Base-by-base conservation (phyloP, 164 flowering plant species). In the Nymphaea thermarum region DNA sequence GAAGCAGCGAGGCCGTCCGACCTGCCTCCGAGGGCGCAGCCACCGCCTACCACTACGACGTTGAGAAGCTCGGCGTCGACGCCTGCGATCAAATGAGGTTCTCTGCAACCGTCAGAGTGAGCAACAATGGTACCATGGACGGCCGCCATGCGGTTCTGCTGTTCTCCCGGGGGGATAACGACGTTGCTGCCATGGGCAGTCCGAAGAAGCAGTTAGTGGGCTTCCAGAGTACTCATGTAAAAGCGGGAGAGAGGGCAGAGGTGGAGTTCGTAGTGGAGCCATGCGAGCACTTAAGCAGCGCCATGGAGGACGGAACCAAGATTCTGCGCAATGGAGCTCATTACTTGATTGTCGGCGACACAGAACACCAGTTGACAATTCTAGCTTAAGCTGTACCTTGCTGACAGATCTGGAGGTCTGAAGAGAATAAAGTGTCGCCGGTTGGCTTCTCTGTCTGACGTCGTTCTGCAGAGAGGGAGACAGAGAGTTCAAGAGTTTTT, bases 111-210 rank as follows among this genome's bases (percentile, higher is more conserved):
- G 79, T 94, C 43, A 78, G 70, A 71, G 96, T 89, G 0, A 66
- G 74, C 47, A 94, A 91, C 65, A 41, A 73, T 0, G 96, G 96
- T 18, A 82, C 87, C 62, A 86, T 89, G 88, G 76, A 68, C 2
- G 90, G 98, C 3, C 85, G 78, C 68, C 96, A 94, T 71, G 83
- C 97, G 0, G 88, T 89, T 55, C 67, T 91, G 78, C 82, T 91
- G 25, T 94, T 83, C 66, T 67, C 68, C 25, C 77, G 76, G 67
- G 7, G 16, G 7, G 57, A 51, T 51, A 73, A 43, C 4, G 76
- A 68, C 3, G 69, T 71, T 53, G 25, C 14, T 14, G 66, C 65
- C n/a, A 64, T 71, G 44, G 87, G 83, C 18, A 74, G 77, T 42
- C 87, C 91, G 3, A 62, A 66, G 45, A 88, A 82, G 70, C 85